Percentiles rank a stretch among this genome's conserved stretches.
phyloP scores from a whole-genome alignment of 1,284 basidiomycete species.

The Tetrapyrgos nigripes region DNA sequence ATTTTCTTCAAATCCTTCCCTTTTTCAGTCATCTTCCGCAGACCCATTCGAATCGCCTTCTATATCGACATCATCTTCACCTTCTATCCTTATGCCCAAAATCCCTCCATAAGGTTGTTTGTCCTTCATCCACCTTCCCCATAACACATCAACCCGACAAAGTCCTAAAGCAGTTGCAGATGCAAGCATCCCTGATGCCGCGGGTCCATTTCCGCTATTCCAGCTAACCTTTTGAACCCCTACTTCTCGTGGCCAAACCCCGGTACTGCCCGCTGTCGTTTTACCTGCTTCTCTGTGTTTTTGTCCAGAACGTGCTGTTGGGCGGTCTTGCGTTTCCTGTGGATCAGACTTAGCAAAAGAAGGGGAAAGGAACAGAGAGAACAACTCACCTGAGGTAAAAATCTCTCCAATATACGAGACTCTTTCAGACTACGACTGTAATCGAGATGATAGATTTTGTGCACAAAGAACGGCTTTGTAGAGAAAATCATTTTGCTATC shows the following conservation, averaged over 20 bases:
- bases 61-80: background rate
- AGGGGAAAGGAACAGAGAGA: background rate
- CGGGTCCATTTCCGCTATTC: conserved; percentile 79
- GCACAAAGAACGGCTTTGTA: conserved; percentile 82
- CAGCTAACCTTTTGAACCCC: conserved; percentile 80
- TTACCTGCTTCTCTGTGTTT: conserved; percentile 34
- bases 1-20: background rate
- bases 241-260: conserved; percentile 80
- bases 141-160: conserved; percentile 81
- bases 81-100: conserved; percentile 25
- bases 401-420: conserved; percentile 85
- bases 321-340: conserved; percentile 66
- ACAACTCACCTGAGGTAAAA: conserved; percentile 70
- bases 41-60: conserved; percentile 5
- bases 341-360: background rate
- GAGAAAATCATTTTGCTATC: background rate
- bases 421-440: conserved; percentile 76
- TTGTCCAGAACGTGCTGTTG: conserved; percentile 43
- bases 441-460: conserved; percentile 88
- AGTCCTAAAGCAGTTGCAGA: conserved; percentile 84
- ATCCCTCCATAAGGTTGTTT: conserved; percentile 63
- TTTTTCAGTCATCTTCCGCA: background rate
- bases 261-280: conserved; percentile 41
- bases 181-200: conserved; percentile 71
- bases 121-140: conserved; percentile 70